phyloP scores from a whole-genome alignment of 2,329 filamentous ascomycete genomes.

The Claviceps digitariae region DNA sequence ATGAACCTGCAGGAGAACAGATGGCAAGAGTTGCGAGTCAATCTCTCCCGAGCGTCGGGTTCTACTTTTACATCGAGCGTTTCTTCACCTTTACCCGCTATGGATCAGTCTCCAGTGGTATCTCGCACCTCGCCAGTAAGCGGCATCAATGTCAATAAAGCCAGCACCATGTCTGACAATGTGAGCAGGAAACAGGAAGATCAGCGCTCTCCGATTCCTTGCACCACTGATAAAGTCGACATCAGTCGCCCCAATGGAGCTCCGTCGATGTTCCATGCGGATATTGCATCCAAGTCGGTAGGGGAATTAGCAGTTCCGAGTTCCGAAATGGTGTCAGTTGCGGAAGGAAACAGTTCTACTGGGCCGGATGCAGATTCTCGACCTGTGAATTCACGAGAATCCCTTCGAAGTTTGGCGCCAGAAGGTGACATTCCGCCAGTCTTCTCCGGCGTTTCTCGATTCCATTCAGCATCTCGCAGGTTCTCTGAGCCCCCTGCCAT shows the following conservation, averaged over 20 bases:
- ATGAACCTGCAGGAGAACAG: conserved; percentile 46
- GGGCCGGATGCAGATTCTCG: too few species aligned
- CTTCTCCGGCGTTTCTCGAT: neutral
- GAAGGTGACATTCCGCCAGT: neutral
- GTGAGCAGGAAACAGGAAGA: neutral
- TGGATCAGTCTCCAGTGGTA: neutral
- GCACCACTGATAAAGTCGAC: neutral
- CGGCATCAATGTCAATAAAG: neutral
- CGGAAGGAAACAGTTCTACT: neutral
- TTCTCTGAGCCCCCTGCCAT: neutral
- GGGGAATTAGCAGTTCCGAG: neutral
- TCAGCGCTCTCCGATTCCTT: neutral
- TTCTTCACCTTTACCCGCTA: conserved; percentile 1
- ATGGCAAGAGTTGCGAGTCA: conserved; percentile 44
- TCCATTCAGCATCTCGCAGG: neutral
- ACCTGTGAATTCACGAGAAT: too few species aligned
- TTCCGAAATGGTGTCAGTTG: neutral
- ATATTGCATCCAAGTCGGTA: neutral
- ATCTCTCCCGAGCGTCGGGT: conserved; percentile 24
- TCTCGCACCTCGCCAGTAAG: neutral
- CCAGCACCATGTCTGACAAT: neutral
- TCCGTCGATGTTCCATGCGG: neutral
- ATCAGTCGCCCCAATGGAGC: conserved; percentile 2
- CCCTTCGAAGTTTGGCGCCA: too few species aligned
- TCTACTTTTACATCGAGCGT: conserved; percentile 28